Percentiles rank a stretch among this genome's conserved stretches.
These are phyloP conservation scores for Chenopodium berlandieri DNA, from an alignment of 148 eudicot genomes.

Conservation along the genomic window DNA sequence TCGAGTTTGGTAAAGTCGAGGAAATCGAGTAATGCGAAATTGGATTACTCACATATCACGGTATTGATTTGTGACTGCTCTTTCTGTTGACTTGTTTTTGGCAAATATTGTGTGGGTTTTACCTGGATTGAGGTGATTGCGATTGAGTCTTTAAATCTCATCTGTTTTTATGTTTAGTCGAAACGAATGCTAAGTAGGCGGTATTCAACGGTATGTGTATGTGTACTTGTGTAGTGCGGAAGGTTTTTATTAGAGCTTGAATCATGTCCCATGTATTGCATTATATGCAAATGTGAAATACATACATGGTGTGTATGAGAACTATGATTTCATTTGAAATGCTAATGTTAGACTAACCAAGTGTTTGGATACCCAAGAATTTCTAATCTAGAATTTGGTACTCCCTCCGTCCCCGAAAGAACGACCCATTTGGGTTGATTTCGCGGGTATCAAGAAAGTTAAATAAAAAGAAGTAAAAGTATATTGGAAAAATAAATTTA, in stretches of 20 bases:
- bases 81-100: background rate
- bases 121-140: background rate
- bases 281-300: background rate
- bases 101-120: background rate
- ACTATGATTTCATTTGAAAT: no score
- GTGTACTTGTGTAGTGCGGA: background rate
- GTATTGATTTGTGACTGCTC: constrained; percentile 33
- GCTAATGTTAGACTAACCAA: no score
- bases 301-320: no score
- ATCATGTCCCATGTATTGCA: background rate
- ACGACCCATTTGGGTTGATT: no score
- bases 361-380: no score
- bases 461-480: no score
- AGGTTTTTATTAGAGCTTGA: background rate
- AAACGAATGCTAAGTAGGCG: background rate
- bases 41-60: constrained; percentile 97
- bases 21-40: constrained; percentile 66
- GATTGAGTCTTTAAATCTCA: background rate
- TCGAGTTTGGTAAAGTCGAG: constrained; percentile 75
- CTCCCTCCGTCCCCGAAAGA: no score
- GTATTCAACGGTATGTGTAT: background rate
- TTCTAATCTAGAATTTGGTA: no score
- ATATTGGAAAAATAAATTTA: no score
- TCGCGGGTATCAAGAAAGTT: no score
- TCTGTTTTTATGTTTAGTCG: background rate